A percentile compares a stretch with the other conserved stretches of the same genome.
Evolutionary conservation across 257 asterid species (phyloP).

Genomic region (Orobanche coerulescens): DNA sequence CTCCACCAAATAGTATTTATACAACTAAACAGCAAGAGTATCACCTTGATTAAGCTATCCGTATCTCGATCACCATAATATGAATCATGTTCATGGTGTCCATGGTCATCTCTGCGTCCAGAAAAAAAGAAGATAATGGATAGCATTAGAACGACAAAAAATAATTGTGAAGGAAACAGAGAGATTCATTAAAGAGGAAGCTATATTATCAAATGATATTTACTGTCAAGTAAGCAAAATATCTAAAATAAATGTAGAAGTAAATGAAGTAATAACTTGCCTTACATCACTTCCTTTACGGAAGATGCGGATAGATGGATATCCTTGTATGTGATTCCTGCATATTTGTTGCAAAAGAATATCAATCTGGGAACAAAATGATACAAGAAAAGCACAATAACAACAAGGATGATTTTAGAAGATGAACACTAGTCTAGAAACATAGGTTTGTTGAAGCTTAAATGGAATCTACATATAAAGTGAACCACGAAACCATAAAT

Average conservation of each 20-base stretch:
- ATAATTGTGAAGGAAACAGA: not conserved
- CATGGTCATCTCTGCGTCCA: conserved; percentile 62
- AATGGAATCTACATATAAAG: not conserved
- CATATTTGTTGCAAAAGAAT: conserved; percentile 18
- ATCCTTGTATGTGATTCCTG: conserved; percentile 96
- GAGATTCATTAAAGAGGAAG: not conserved
- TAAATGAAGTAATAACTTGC: conserved; percentile 27
- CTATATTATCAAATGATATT: not conserved
- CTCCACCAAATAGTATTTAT: conserved; percentile 10
- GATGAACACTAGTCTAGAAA: conserved; percentile 9
- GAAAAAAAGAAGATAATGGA: conserved; percentile 13
- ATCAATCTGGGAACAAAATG: conserved; percentile 9
- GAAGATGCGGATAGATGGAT: conserved; percentile 92
- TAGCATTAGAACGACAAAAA: conserved; percentile 13
- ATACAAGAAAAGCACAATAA: conserved; percentile 12
- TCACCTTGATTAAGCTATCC: conserved; percentile 75
- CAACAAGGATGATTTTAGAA: conserved; percentile 1
- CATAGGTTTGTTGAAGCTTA: not conserved
- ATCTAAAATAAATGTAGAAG: not conserved
- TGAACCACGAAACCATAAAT: conserved; percentile 15
- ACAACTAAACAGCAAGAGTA: conserved; percentile 20
- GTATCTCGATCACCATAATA: conserved; percentile 98
- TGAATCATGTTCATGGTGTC: conserved; percentile 93
- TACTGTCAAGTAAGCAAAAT: not conserved
- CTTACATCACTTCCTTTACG: conserved; percentile 80